Evolutionary conservation across 1,284 basidiomycete genomes (phyloP).

Genomic region (Stereum hirsutum): DNA sequence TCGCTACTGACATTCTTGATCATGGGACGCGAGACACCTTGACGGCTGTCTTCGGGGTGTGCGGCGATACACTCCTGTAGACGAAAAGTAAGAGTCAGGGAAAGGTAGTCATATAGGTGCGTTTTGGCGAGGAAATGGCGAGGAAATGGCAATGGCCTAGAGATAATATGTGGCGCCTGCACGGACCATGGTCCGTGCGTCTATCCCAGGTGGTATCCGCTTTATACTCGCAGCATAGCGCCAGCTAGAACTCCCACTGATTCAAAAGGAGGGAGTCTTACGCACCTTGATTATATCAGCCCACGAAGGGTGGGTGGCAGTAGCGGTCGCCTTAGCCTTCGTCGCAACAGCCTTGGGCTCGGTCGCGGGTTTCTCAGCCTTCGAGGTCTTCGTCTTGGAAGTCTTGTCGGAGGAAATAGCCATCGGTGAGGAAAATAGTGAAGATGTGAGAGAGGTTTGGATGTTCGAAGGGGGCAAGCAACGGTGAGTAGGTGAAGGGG

Average conservation of each 20-base stretch:
- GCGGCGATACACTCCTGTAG: conserved; percentile 58
- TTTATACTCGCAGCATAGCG: conserved; percentile 34
- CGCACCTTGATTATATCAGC: conserved; percentile 52
- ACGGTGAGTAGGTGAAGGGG: background rate
- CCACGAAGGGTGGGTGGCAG: conserved; percentile 40
- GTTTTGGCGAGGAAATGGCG: conserved; percentile 1
- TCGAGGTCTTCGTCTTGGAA: background rate
- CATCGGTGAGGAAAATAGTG: background rate
- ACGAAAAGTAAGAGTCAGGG: conserved; percentile 9
- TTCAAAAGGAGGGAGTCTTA: conserved; percentile 6
- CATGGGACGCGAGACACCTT: conserved; percentile 66
- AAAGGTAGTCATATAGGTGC: background rate
- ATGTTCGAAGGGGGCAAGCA: background rate
- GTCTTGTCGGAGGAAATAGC: background rate
- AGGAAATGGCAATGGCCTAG: conserved; percentile 3
- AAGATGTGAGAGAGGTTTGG: background rate
- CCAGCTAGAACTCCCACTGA: conserved; percentile 7
- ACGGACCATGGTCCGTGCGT: conserved; percentile 19
- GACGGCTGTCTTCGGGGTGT: conserved; percentile 55
- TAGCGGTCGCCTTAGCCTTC: conserved; percentile 19
- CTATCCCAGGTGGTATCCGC: conserved; percentile 18
- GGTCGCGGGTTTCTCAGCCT: conserved; percentile 17
- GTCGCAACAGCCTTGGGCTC: conserved; percentile 18
- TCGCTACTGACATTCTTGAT: conserved; percentile 64
- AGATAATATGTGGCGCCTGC: conserved; percentile 12